phyloP scores from a whole-genome alignment of 139 green algal genomes.

The Coelastrella sp. region DNA sequence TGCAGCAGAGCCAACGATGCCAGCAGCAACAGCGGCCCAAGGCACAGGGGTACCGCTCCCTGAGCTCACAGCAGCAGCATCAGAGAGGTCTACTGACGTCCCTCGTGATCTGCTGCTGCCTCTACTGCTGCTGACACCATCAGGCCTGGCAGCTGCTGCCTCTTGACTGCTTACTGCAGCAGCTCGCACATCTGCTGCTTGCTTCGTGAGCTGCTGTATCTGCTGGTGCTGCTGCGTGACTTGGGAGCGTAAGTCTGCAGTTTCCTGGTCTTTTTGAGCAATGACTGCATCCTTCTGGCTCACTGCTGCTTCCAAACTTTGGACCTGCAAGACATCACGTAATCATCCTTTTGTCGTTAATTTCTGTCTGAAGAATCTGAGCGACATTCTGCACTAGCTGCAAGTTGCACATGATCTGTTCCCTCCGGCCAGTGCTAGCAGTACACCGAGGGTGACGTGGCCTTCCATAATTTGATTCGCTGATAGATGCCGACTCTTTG shows the following conservation, averaged over 20 bases:
- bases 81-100: conserved; percentile 10
- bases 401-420: no score
- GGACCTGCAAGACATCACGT: no score
- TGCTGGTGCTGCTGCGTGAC: conserved; percentile 15
- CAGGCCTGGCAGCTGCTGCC: neutral
- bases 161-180: neutral
- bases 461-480: no score
- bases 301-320: neutral
- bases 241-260: conserved; percentile 5
- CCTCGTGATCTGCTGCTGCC: conserved; percentile 10
- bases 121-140: neutral
- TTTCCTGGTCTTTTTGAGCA: conserved; percentile 9
- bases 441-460: no score
- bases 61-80: neutral
- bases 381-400: no score
- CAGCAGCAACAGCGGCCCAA: conserved; percentile 41
- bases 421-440: no score
- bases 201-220: neutral
- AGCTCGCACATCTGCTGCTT: neutral
- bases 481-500: no score
- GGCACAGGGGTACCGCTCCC: neutral
- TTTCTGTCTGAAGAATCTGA: no score
- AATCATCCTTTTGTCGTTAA: no score
- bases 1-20: neutral
- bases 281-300: conserved; percentile 1